A percentile compares a stretch with the other conserved stretches of the same genome.
Conservation (phyloP, 208 protist genomes). For the Leishmania turanica region DNA sequence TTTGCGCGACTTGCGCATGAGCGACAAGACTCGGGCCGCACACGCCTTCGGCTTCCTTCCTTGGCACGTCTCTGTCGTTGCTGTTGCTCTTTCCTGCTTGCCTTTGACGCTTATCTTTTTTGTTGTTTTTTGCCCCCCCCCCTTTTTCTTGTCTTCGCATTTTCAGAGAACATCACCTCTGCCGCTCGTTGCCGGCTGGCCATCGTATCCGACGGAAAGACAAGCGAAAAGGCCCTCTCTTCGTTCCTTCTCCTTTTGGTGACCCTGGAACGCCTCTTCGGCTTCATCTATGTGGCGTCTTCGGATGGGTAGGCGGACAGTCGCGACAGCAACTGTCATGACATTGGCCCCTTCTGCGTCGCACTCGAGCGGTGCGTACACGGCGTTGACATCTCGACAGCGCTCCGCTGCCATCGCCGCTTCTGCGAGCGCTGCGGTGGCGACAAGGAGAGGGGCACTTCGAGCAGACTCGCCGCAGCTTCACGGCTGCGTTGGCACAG, state of each 20-base stretch:
- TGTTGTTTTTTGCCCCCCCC: too few species aligned
- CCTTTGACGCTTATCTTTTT: background rate
- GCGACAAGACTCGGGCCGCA: background rate
- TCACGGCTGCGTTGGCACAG: constrained; percentile 3
- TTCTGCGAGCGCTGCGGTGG: background rate
- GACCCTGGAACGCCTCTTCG: background rate
- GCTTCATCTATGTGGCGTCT: background rate
- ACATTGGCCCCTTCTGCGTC: background rate
- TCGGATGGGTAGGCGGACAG: background rate
- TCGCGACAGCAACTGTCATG: background rate
- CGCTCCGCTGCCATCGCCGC: background rate
- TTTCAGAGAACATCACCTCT: background rate
- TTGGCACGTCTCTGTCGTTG: background rate
- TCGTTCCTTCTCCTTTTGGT: background rate
- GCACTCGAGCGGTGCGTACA: background rate
- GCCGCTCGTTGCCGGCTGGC: background rate
- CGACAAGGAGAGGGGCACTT: background rate
- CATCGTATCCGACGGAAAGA: background rate
- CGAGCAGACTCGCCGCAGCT: background rate
- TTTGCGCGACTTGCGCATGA: background rate
- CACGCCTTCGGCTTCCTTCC: background rate
- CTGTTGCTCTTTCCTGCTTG: background rate
- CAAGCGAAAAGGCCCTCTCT: background rate
- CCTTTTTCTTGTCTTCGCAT: background rate
- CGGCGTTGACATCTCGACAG: constrained; percentile 14